Percentiles rank a stretch among this genome's conserved stretches.
phyloP scores from a whole-genome alignment of 1,284 basidiomycete genomes.

The Austroboletus novae-zelandiae region DNA sequence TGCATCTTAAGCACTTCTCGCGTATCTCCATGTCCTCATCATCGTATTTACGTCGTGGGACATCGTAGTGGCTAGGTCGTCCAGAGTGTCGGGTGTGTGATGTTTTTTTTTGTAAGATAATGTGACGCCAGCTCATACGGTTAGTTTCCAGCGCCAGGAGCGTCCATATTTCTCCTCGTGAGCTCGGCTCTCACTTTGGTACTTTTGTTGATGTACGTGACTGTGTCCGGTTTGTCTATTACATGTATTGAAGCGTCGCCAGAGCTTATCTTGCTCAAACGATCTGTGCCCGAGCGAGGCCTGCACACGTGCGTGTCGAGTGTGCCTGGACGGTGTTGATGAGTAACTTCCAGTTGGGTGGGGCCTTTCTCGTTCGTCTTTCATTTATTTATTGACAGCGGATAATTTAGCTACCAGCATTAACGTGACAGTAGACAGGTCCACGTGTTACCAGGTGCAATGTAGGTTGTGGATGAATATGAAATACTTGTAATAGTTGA shows the following conservation, averaged over 20 bases:
- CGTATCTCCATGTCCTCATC: constrained; percentile 49
- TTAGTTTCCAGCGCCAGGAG: constrained; percentile 40
- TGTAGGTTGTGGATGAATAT: constrained; percentile 31
- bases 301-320: constrained; percentile 48
- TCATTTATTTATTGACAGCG: background rate
- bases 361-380: constrained; percentile 7
- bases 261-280: constrained; percentile 38
- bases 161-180: constrained; percentile 51
- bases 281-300: constrained; percentile 34
- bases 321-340: constrained; percentile 52
- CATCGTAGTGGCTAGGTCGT: constrained; percentile 38
- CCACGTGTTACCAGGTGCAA: constrained; percentile 35
- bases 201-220: constrained; percentile 46
- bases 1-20: constrained; percentile 44
- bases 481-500: background rate
- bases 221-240: background rate
- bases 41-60: constrained; percentile 61
- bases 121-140: background rate
- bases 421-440: constrained; percentile 40
- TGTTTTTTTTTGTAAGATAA: background rate
- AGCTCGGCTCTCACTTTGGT: constrained; percentile 47
- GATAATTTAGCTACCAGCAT: constrained; percentile 44
- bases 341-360: constrained; percentile 50
- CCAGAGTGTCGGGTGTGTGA: constrained; percentile 38
- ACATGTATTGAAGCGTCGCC: background rate